Percentiles rank a stretch among this genome's conserved stretches.
Conservation (phyloP, 176 grass and related monocot genomes). For the Guadua angustifolia region DNA sequence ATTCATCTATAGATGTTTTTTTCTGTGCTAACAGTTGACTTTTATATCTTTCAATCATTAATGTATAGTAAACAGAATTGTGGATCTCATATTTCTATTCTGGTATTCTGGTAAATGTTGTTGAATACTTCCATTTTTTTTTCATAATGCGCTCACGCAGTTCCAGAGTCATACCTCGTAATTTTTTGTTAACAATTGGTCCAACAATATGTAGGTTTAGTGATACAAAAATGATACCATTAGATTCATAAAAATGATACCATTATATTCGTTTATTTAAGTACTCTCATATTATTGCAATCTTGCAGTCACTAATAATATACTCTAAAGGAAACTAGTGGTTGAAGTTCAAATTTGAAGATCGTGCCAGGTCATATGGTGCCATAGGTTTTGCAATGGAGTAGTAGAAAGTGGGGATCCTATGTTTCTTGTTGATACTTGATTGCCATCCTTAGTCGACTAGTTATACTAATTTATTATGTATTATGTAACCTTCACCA, state of each 20-base stretch:
- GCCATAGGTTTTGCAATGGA: not conserved
- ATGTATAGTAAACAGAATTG: conserved; percentile 7
- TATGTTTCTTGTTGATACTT: not conserved
- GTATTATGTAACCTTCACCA: conserved; percentile 8
- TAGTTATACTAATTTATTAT: conserved; percentile 3
- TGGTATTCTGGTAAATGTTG: conserved; percentile 10
- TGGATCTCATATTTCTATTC: conserved; percentile 4
- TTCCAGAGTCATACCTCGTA: not conserved
- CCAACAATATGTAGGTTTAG: conserved; percentile 1
- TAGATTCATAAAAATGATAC: conserved; percentile 1
- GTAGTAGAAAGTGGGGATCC: not conserved
- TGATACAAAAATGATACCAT: not conserved
- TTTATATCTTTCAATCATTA: conserved; percentile 4
- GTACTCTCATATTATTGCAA: not conserved
- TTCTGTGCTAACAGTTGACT: not conserved
- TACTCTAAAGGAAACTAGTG: not conserved
- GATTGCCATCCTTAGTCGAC: not conserved
- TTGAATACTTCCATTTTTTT: not conserved
- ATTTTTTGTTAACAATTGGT: conserved; percentile 2
- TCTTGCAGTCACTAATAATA: not conserved
- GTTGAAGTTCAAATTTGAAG: not conserved
- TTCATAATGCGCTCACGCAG: too few relatives aligned
- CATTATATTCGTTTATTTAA: not conserved
- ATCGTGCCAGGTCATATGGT: not conserved
- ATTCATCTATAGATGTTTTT: conserved; percentile 16